phyloP scores from a whole-genome alignment of 192 early-diverging fungal genomes.

The Backusella sp. region DNA sequence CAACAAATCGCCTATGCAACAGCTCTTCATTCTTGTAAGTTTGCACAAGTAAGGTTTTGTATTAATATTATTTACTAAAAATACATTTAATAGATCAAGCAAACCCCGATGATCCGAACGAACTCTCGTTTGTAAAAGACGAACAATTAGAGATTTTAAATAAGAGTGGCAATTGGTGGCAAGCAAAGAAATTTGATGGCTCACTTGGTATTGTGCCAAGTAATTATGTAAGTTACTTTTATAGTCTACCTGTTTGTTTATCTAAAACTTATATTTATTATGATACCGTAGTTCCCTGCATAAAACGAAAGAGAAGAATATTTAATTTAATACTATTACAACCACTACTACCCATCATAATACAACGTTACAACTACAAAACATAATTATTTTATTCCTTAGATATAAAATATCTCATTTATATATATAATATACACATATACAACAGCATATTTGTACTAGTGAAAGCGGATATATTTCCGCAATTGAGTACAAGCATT shows the following conservation, averaged over 20 bases:
- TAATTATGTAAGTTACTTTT: constrained; percentile 63
- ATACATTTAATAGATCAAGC: constrained; percentile 63
- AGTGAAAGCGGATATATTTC: not conserved
- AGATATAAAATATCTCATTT: not conserved
- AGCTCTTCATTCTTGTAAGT: constrained; percentile 68
- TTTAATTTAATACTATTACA: not conserved
- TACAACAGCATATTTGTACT: not conserved
- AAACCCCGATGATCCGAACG: constrained; percentile 88
- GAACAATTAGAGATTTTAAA: constrained; percentile 85
- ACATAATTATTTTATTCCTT: constrained; percentile 4
- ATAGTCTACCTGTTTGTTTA: not conserved
- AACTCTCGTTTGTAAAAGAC: constrained; percentile 86
- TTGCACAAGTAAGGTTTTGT: not conserved
- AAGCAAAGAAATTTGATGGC: constrained; percentile 81
- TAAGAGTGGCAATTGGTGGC: constrained; percentile 98
- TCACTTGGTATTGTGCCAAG: constrained; percentile 84
- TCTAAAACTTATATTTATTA: not conserved
- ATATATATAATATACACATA: not conserved
- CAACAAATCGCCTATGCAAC: constrained; percentile 38
- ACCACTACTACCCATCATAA: not conserved
- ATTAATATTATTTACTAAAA: constrained; percentile 8
- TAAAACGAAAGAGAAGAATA: not conserved
- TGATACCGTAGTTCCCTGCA: not conserved
- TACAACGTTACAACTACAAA: not conserved
- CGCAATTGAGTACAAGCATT: not conserved